Evolutionary conservation across 306 rosid species (phyloP), one percentile per base, ranked within the genome.

Genomic region (Medicago ruthenica): DNA sequence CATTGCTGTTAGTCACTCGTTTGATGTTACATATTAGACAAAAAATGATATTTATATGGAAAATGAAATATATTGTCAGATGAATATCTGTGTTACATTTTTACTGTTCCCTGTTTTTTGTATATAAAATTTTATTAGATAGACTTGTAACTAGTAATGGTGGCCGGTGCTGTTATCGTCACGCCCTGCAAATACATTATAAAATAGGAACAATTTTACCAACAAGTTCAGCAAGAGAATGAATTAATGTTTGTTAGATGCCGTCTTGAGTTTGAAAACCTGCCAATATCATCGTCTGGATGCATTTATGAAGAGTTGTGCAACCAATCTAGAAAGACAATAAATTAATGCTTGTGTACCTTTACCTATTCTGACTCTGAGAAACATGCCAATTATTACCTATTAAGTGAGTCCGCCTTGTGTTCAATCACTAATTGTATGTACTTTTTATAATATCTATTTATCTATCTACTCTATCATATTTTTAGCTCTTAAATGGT

Each of bases 241-340:
- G 7, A 7, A 16, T 62, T 63, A 16, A 71, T 63, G 64, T 50
- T 50, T 64, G 68, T 4, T 36, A 8, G 68, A 57, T 21, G 36
- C 14, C 16, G 39, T 77, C 21, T 14, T 27, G 24, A 18, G 13
- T 14, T 59, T 76, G 70, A 68, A 60, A 68, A 42, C 21, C 51
- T 55, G 75, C 39, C 75, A 27, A 27, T 77, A 41, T 44, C 67
- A 42, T 14, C 13, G 68, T 67, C 48, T 12, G 16, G 53, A 69
- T 31, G 40, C 60, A 14, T 57, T 31, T 45, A 40, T 27, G 62
- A 58, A 58, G 21, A 77, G 31, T 17, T 69, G 31, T 55, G 18
- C 41, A 45, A 21, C 39, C 24, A 58, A 59, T 61, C 15, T 69
- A 17, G 48, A 5, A 44, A 42, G 76, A 68, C 2, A 21, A 42